These are phyloP conservation scores for Polysphondylium violaceum DNA, from an alignment of 78 protist species.

Conservation along the genomic window DNA sequence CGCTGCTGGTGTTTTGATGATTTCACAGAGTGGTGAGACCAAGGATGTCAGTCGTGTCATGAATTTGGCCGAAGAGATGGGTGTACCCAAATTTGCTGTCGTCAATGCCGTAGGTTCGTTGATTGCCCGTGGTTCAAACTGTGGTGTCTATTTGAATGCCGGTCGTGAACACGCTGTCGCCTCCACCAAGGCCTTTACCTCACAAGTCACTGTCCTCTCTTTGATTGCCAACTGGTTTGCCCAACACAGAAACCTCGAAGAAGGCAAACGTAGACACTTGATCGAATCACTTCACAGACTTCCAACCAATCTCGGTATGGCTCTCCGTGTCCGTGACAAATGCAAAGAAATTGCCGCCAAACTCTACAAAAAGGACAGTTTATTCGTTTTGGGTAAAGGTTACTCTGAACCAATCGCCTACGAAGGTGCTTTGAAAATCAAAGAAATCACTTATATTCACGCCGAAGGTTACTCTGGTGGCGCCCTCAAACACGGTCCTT, in stretches of 20 bases:
- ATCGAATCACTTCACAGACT: conserved; percentile 78
- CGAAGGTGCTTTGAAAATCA: conserved; percentile 91
- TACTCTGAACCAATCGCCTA: conserved; percentile 91
- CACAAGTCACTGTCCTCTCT: conserved; percentile 83
- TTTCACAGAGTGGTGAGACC: conserved; percentile 81
- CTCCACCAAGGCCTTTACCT: conserved; percentile 98
- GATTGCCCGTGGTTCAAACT: conserved; percentile 94
- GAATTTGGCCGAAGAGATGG: conserved; percentile 51
- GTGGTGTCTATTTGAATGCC: conserved; percentile 96
- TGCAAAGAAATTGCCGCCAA: conserved; percentile 82
- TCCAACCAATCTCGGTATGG: conserved; percentile 82
- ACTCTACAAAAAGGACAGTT: conserved; percentile 32
- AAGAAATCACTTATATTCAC: conserved; percentile 97
- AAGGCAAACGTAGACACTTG: conserved; percentile 73
- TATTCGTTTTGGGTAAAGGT: conserved; percentile 97
- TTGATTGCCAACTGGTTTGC: conserved; percentile 87
- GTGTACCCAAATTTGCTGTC: conserved; percentile 66
- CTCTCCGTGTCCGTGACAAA: conserved; percentile 52
- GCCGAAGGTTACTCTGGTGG: conserved; percentile 97
- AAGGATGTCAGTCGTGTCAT: conserved; percentile 76
- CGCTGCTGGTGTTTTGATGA: conserved; percentile 61
- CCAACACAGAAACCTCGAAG: conserved; percentile 60
- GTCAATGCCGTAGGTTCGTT: conserved; percentile 97
- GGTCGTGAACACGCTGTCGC: conserved; percentile 99
- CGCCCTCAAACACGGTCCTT: conserved; percentile 99